A percentile compares a stretch with the other conserved stretches of the same genome.
Evolutionary conservation across 805 yeast species (phyloP).

Genomic region (Candida michaelii): DNA sequence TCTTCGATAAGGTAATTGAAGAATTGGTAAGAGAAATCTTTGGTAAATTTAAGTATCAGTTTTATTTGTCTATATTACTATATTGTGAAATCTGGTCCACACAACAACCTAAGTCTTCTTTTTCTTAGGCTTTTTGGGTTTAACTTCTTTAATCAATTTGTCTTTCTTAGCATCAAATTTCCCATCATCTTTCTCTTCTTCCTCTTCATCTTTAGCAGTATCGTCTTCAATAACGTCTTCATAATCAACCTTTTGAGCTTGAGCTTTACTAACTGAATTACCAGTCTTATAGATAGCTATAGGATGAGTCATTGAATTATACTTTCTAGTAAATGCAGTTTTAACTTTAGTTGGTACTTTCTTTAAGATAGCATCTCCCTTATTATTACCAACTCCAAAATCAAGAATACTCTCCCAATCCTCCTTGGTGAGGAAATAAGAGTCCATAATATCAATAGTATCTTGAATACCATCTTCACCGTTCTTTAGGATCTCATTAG

Average conservation of each 20-base stretch:
- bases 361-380: constrained; percentile 48
- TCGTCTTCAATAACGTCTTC: constrained; percentile 74
- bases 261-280: constrained; percentile 44
- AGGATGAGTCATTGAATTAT: constrained; percentile 78
- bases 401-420: constrained; percentile 92
- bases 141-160: constrained; percentile 56
- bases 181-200: constrained; percentile 45
- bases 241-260: constrained; percentile 51
- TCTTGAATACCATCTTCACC: constrained; percentile 66
- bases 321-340: constrained; percentile 81
- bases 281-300: constrained; percentile 79
- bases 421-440: constrained; percentile 80
- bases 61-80: too few species aligned
- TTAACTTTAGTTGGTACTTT: constrained; percentile 76
- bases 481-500: constrained; percentile 53
- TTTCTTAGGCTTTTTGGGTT: constrained; percentile 30
- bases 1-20: too few species aligned
- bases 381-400: constrained; percentile 64
- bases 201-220: constrained; percentile 41
- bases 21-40: not conserved
- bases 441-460: constrained; percentile 74
- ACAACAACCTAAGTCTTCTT: constrained; percentile 2
- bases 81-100: too few species aligned
- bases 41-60: too few species aligned
- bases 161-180: constrained; percentile 55